These are phyloP conservation scores for Boletus patriciae DNA, from an alignment of 768 basidiomycete species.

Conservation along the genomic window DNA sequence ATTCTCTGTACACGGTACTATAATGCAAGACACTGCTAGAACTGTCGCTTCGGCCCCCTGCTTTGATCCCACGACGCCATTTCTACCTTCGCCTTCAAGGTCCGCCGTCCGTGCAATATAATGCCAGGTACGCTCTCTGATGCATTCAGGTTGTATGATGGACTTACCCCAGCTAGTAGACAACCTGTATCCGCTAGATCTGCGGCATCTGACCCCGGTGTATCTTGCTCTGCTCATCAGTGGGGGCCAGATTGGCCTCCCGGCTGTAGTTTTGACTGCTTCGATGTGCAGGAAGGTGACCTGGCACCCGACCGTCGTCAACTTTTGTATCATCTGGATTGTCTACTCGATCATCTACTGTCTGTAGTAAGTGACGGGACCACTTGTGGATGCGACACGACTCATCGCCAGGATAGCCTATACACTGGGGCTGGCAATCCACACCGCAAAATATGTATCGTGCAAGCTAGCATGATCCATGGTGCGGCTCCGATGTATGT, in stretches of 20 bases:
- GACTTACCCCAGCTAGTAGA: slow-evolving; percentile 7
- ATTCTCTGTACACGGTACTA: slow-evolving; percentile 5
- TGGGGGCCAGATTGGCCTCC: slow-evolving; percentile 55
- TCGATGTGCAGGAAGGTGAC: slow-evolving; percentile 42
- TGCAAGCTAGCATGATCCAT: slow-evolving; percentile 53
- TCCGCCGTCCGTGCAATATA: background rate
- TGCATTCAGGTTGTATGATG: background rate
- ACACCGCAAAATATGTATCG: slow-evolving; percentile 41
- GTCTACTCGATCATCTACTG: slow-evolving; percentile 53
- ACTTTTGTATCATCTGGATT: slow-evolving; percentile 58
- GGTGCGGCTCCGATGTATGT: slow-evolving; percentile 56
- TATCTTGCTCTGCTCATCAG: slow-evolving; percentile 49
- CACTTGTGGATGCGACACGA: background rate
- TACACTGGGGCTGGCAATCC: slow-evolving; percentile 33
- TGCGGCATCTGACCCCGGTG: slow-evolving; percentile 34
- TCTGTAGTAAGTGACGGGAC: slow-evolving; percentile 44
- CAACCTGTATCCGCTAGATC: slow-evolving; percentile 16
- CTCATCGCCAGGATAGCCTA: slow-evolving; percentile 28
- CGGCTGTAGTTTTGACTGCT: slow-evolving; percentile 47
- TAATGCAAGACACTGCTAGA: slow-evolving; percentile 8
- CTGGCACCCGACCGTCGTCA: slow-evolving; percentile 54
- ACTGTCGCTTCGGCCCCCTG: background rate
- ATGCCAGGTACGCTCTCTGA: slow-evolving; percentile 19
- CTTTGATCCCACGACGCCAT: background rate
- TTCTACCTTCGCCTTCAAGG: background rate